Evolutionary conservation across 2,329 filamentous ascomycete species (phyloP), one percentile per base, ranked within the genome.

Genomic region (Ciborinia camelliae): DNA sequence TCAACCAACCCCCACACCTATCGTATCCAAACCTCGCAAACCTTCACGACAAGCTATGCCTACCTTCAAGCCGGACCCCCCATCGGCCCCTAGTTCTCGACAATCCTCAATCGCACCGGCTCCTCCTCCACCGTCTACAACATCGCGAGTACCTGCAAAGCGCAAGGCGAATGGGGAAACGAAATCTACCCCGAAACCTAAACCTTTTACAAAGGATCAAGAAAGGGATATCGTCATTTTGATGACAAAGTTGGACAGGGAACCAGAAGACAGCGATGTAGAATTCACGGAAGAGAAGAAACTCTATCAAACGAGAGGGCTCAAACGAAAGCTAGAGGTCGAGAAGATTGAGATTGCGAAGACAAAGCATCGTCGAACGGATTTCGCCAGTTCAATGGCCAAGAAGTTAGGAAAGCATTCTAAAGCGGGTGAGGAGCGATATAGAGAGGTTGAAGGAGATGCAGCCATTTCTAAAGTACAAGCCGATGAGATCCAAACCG

Each of bases 391-490:
- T 70, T 81, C 73, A 72, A 84, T 79, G 76, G 85, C 76, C 72
- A 87, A 75, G 76, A 87, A 88, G 62, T 84, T 97, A 59, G 81
- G 82, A 63, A 81, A 81, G 51, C 90, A 94, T 72, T 86, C 89
- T 58, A 83, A 87, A 59, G 82, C 86, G 23, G 91, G 91, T 47
- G 90, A 90, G 72, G 83, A 88, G 62, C 87, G 91, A 39, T 97
- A 91, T 75, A 86, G 91, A 66, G 83, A 90, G 18, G 81, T 88
- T 53, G 88, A 95, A 75, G 93, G 92, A 74, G 86, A 90, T 23
- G 88, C 90, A 48, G 94, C 95, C 1, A 84, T 94, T 66, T 86
- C 90, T 62, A 90, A 97, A 72, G 94, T 98, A 2, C 90, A 95
- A 70, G 90, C 92, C 67, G 91, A 92, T 70, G 94, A 97, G 76